Evolutionary conservation across 2,329 filamentous ascomycete species (phyloP).

Genomic region (Fusarium marasasianum): DNA sequence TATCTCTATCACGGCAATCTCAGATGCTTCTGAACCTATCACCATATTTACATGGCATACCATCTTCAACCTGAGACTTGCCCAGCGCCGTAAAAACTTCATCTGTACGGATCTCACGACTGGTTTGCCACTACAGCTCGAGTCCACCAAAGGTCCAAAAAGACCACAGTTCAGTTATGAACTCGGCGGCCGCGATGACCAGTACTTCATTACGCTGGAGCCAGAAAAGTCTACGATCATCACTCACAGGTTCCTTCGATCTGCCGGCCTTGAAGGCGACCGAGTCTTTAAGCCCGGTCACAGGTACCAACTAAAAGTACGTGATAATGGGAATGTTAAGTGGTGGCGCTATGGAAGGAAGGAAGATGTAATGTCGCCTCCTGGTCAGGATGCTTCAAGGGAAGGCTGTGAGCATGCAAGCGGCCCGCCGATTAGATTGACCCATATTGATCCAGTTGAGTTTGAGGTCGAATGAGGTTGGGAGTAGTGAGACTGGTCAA

Average conservation of each 20-base stretch:
- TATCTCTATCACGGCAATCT: neutral
- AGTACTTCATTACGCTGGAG: neutral
- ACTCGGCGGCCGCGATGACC: neutral
- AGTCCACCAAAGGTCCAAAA: neutral
- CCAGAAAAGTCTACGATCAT: neutral
- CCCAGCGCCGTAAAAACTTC: neutral
- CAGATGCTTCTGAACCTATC: neutral
- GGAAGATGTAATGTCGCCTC: neutral
- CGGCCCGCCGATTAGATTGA: neutral
- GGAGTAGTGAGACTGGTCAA: fast-evolving
- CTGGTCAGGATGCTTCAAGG: fast-evolving
- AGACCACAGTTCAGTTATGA: neutral
- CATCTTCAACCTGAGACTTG: neutral
- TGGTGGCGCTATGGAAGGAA: neutral
- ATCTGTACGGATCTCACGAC: neutral
- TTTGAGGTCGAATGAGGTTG: neutral
- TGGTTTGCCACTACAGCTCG: neutral
- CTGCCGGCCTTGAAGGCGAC: neutral
- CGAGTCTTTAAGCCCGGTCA: neutral
- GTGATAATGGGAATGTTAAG: neutral
- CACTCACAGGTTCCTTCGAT: neutral
- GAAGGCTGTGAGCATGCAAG: neutral
- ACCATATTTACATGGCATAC: neutral
- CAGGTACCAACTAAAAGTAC: neutral
- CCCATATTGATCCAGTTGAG: neutral